Conservation (phyloP, 73 alveolate species). For the Paramecium primaurelia region DNA sequence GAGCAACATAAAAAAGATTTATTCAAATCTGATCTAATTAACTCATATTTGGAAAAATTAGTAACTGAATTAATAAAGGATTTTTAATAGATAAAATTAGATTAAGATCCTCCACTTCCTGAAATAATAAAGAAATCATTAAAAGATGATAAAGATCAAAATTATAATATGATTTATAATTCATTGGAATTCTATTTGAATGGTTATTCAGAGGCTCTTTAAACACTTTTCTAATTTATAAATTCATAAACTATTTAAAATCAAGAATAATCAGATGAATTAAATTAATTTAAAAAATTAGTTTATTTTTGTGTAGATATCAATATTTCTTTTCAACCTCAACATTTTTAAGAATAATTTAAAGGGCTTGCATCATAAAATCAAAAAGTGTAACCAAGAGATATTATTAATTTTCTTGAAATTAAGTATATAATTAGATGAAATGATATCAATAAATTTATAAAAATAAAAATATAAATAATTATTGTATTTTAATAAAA, state of each 20-base stretch:
- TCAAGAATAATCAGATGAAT: neutral
- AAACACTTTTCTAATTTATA: neutral
- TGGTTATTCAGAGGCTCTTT: neutral
- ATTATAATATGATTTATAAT: neutral
- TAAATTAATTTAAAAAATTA: neutral
- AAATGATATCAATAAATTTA: neutral
- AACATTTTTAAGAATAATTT: neutral
- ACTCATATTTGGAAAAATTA: neutral
- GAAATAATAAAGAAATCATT: neutral
- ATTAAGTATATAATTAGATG: neutral
- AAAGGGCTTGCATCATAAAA: neutral
- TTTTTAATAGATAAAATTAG: neutral
- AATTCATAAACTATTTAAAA: neutral
- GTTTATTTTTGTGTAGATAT: neutral
- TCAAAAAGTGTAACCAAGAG: neutral
- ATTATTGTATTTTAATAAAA: too few relatives aligned
- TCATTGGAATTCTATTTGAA: neutral
- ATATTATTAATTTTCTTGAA: neutral
- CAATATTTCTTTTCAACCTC: neutral
- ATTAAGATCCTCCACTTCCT: neutral
- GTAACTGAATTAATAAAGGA: neutral
- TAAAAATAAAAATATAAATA: neutral
- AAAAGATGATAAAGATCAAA: neutral
- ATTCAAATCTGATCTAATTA: neutral
- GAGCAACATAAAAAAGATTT: neutral